Evolutionary conservation across 441 rosid genomes (phyloP), one percentile per base, ranked within the genome.

Genomic region (Cnidoscolus chayamansa): DNA sequence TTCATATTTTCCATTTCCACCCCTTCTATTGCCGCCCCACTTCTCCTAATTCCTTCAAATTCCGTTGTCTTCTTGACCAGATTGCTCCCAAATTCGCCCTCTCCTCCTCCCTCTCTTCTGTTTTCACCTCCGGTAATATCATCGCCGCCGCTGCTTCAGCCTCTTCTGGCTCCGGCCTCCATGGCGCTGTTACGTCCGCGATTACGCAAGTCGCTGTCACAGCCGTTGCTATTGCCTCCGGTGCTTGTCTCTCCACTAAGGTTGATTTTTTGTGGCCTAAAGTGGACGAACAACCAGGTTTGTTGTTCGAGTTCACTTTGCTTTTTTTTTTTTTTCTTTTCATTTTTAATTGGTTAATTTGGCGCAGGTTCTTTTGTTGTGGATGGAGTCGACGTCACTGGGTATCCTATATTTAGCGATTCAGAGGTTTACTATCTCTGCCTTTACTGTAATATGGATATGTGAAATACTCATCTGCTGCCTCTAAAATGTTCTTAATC

Each of bases 181-280:
- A 83, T 66, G 90, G 87, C 35, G 90, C 89, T 16, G 92, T 88
- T 61, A 50, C 89, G 49, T 89, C 92, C 25, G 83, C 92, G 68
- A 88, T 89, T 80, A 85, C 95, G 10, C 91, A 89, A 1, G 89
- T 89, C 7, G 92, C 90, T 48, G 81, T 89, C 78, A 86, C 87
- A 48, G 90, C 90, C 56, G 76, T 89, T 60, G 94, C 94, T 64
- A 89, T 89, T 67, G 92, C 92, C 70, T 89, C 94, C 37, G 95
- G 95, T 6, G 95, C 92, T 74, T 89, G 95, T 56, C 89, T 89
- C 68, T 88, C 95, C 79, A 86, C 92, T 25, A 88, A 84, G 81
- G 89, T 88, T 48, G 90, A 88, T 61, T 89, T 88, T 80, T 72
- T 89, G 43, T 89, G 90, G 95, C 92, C 95, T 32, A 88, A 88